phyloP scores from a whole-genome alignment of 192 early-diverging fungal species.

The Backusella macrospora region DNA sequence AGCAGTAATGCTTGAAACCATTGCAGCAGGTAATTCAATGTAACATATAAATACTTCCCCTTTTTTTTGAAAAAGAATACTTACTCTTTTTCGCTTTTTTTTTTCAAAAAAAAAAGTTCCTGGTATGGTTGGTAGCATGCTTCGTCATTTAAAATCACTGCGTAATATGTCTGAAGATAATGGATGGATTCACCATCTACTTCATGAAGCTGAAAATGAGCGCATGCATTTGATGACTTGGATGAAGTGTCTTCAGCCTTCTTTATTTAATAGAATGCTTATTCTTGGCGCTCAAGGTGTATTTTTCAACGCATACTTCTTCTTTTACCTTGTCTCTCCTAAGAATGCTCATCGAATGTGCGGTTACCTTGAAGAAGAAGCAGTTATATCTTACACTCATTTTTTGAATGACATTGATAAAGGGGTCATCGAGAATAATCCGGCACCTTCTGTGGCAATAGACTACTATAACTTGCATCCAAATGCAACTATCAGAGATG shows the following conservation, averaged over 20 bases:
- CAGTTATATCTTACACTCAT: conserved; percentile 88
- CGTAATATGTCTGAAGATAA: conserved; percentile 80
- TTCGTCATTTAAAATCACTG: conserved; percentile 79
- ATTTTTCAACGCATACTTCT: conserved; percentile 90
- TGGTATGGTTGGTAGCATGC: conserved; percentile 87
- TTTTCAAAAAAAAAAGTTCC: conserved; percentile 52
- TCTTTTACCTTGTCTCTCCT: conserved; percentile 82
- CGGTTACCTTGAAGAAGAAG: conserved; percentile 95
- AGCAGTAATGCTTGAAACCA: conserved; percentile 77
- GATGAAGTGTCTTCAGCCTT: conserved; percentile 74
- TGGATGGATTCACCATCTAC: conserved; percentile 88
- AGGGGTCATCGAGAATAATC: conserved; percentile 67
- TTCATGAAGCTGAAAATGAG: conserved; percentile 95
- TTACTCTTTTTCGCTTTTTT: conserved; percentile 10
- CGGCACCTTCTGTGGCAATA: conserved; percentile 83
- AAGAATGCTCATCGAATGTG: conserved; percentile 80
- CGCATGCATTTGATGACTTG: conserved; percentile 66
- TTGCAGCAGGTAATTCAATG: conserved; percentile 58
- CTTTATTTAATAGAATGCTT: conserved; percentile 60
- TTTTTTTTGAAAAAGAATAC: no score
- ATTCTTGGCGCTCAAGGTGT: conserved; percentile 83
- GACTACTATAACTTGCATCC: conserved; percentile 82
- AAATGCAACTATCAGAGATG: conserved; percentile 78
- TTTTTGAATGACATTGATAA: conserved; percentile 75
- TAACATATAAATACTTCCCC: not conserved